Evolutionary conservation across 306 rosid genomes (phyloP).

Genomic region (Medicago ruthenica): DNA sequence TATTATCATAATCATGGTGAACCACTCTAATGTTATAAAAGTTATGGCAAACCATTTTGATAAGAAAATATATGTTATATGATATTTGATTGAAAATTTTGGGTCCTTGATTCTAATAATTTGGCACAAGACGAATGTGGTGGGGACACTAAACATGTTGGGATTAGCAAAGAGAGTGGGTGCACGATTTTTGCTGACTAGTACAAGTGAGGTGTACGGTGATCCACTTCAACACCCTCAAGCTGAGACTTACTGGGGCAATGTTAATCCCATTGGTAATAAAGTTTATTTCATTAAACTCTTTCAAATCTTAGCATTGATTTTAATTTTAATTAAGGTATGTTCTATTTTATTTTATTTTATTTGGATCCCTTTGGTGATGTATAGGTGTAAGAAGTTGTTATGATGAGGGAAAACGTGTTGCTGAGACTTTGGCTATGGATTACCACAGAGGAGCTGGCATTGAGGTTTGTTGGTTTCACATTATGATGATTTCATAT

Average conservation of each 20-base stretch:
- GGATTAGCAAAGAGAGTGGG: constrained; percentile 90
- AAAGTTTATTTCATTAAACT: neutral
- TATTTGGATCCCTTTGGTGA: neutral
- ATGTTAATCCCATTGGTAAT: constrained; percentile 92
- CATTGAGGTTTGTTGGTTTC: constrained; percentile 67
- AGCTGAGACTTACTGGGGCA: constrained; percentile 92
- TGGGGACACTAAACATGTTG: constrained; percentile 90
- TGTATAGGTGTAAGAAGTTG: constrained; percentile 87
- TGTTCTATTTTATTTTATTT: neutral
- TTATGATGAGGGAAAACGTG: constrained; percentile 94
- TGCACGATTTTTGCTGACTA: constrained; percentile 83
- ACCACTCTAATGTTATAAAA: too few relatives aligned
- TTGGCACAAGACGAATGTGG: constrained; percentile 90
- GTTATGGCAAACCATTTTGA: too few relatives aligned
- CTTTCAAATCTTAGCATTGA: neutral
- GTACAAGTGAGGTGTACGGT: constrained; percentile 96
- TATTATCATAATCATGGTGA: too few relatives aligned
- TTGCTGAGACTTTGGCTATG: constrained; percentile 90
- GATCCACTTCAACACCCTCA: constrained; percentile 97
- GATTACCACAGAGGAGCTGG: constrained; percentile 96
- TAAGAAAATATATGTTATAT: too few relatives aligned
- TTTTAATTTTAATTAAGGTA: neutral
- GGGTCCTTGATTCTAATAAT: constrained; percentile 56
- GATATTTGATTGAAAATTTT: neutral
- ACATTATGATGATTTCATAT: neutral